A percentile compares a stretch with the other conserved stretches of the same genome.
These are phyloP conservation scores for Sphaerulina populicola DNA, from an alignment of 2,329 filamentous ascomycete genomes.

Conservation along the genomic window DNA sequence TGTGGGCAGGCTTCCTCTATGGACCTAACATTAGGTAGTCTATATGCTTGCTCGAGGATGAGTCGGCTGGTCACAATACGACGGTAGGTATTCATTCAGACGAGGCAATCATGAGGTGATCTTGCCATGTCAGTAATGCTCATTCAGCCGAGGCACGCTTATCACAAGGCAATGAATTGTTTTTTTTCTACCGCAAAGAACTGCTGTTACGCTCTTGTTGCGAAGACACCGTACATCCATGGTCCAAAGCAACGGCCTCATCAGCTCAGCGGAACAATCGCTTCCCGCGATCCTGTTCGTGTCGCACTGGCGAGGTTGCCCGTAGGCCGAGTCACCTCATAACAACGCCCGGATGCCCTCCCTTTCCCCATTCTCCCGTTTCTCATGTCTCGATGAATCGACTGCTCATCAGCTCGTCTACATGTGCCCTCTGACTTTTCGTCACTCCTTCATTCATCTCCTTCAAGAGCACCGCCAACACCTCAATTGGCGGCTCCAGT, in stretches of 20 bases:
- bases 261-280: background rate
- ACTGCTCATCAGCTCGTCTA: conserved; percentile 57
- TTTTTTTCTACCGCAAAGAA: background rate
- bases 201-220: conserved; percentile 3
- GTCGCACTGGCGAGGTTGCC: background rate
- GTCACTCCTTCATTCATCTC: conserved; percentile 52
- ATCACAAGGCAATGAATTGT: no score
- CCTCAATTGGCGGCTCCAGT: conserved; percentile 81
- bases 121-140: no score
- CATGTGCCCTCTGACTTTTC: conserved; percentile 58
- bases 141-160: no score
- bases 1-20: background rate
- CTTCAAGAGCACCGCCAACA: conserved; percentile 72
- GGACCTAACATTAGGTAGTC: no score
- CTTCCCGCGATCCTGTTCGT: background rate
- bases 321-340: background rate
- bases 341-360: background rate
- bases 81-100: no score
- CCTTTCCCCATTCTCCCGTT: background rate
- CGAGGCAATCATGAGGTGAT: no score
- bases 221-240: background rate
- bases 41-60: no score
- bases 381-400: conserved; percentile 37
- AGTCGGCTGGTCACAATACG: no score
- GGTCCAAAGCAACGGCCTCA: background rate